Percentiles rank a stretch among this genome's conserved stretches.
phyloP scores from a whole-genome alignment of 2,329 filamentous ascomycete genomes.

The Cyphellophora europaea region DNA sequence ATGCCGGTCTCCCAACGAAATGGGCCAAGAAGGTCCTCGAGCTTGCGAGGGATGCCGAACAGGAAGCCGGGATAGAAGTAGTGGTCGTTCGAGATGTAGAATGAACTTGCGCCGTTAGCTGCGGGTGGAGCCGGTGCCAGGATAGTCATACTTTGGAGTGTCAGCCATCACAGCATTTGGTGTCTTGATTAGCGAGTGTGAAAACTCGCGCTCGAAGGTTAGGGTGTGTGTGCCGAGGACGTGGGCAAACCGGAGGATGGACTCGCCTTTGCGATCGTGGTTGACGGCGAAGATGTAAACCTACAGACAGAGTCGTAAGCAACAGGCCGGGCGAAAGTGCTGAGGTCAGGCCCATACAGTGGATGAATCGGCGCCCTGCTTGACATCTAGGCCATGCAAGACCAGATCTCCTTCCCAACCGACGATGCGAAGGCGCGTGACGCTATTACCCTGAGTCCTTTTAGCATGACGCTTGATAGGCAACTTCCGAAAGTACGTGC shows the following conservation, averaged over 20 bases:
- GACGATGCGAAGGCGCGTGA: conserved; percentile 6
- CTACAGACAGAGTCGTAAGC: conserved; percentile 2
- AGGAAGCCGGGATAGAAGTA: conserved; percentile 9
- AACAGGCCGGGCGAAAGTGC: neutral
- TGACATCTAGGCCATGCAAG: conserved; percentile 11
- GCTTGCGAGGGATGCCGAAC: conserved; percentile 5
- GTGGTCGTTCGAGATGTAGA: conserved; percentile 15
- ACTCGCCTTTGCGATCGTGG: conserved; percentile 8
- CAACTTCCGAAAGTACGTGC: neutral
- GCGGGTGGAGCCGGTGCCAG: too few relatives aligned
- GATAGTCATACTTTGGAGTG: too few relatives aligned
- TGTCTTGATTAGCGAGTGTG: conserved; percentile 10
- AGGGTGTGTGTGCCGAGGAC: conserved; percentile 7
- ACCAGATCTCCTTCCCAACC: conserved; percentile 9
- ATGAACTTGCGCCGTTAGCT: conserved; percentile 4
- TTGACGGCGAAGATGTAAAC: conserved; percentile 14
- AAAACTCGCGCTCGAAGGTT: conserved; percentile 8
- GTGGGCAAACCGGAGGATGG: conserved; percentile 10
- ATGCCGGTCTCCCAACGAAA: conserved; percentile 10
- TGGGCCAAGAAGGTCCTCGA: conserved; percentile 9
- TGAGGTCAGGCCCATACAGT: too few relatives aligned
- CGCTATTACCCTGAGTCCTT: conserved; percentile 7
- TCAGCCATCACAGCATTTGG: conserved; percentile 13
- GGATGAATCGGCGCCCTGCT: neutral
- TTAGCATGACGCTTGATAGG: neutral